Conservation (phyloP, 148 eudicot genomes). For the Vaccinium vitisidaea region DNA sequence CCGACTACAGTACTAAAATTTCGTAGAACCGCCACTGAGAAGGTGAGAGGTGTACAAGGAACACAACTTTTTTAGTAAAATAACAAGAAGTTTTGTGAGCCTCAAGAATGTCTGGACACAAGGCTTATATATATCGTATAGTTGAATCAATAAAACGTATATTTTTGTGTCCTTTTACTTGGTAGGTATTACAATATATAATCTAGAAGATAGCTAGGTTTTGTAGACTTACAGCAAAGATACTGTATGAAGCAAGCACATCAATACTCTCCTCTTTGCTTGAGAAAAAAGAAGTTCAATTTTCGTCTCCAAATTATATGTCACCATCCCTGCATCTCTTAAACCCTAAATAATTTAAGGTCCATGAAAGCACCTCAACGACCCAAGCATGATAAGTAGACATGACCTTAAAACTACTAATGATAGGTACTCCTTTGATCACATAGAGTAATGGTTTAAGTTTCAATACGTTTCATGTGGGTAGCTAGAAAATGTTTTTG, state of each 20-base stretch:
- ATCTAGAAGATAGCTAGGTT: too few relatives aligned
- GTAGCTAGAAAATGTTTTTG: not conserved
- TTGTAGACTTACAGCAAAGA: not conserved
- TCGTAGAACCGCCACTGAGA: too few relatives aligned
- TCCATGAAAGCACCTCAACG: not conserved
- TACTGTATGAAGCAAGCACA: conserved; percentile 4
- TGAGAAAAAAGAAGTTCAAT: not conserved
- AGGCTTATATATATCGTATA: not conserved
- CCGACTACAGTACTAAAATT: too few relatives aligned
- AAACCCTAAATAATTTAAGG: not conserved
- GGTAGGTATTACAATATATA: not conserved
- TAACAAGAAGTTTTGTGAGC: not conserved
- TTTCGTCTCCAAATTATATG: not conserved
- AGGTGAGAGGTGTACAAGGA: not conserved
- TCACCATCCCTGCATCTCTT: not conserved
- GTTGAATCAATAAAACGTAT: not conserved
- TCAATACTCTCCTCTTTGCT: conserved; percentile 7
- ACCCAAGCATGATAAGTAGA: not conserved
- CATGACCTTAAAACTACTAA: not conserved
- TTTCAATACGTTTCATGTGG: not conserved
- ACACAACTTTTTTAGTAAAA: not conserved
- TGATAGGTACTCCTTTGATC: not conserved
- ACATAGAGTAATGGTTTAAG: not conserved
- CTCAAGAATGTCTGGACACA: not conserved
- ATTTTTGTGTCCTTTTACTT: not conserved